A percentile compares a stretch with the other conserved stretches of the same genome.
Conservation (phyloP, 495 filamentous ascomycete genomes). For the Trichoderma reesei region DNA sequence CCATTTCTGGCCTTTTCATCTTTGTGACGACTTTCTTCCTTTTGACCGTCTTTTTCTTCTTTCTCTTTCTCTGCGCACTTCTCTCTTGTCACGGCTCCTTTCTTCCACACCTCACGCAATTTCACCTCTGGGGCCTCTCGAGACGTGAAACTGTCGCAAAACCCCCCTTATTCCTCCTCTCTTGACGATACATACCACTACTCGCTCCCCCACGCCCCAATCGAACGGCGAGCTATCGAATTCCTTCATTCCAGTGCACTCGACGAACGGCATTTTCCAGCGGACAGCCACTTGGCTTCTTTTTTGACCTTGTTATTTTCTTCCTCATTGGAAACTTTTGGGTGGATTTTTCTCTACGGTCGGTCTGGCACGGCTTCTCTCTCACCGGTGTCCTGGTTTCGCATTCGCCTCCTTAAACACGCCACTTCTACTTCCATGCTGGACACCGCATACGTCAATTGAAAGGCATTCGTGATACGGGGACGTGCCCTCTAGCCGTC, state of each 20-base stretch:
- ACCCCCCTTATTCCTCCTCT: slow-evolving; percentile 7
- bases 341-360: neutral
- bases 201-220: neutral
- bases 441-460: slow-evolving; percentile 1
- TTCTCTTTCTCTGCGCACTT: too few species aligned
- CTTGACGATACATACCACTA: neutral
- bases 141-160: slow-evolving; percentile 6
- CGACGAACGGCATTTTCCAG: neutral
- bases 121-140: neutral
- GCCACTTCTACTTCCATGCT: neutral
- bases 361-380: neutral
- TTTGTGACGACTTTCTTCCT: neutral
- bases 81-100: neutral
- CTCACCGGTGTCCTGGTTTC: neutral
- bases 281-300: neutral
- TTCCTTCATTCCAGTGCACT: neutral
- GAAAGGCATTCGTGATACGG: slow-evolving; percentile 1
- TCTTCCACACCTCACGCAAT: neutral
- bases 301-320: neutral
- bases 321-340: neutral
- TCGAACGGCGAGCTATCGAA: neutral
- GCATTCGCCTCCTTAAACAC: neutral
- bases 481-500: slow-evolving; percentile 4
- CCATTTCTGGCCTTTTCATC: neutral
- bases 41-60: neutral